These are phyloP conservation scores for Aspergillus fumigatus DNA, from an alignment of 2,329 filamentous ascomycete genomes.

Conservation along the genomic window DNA sequence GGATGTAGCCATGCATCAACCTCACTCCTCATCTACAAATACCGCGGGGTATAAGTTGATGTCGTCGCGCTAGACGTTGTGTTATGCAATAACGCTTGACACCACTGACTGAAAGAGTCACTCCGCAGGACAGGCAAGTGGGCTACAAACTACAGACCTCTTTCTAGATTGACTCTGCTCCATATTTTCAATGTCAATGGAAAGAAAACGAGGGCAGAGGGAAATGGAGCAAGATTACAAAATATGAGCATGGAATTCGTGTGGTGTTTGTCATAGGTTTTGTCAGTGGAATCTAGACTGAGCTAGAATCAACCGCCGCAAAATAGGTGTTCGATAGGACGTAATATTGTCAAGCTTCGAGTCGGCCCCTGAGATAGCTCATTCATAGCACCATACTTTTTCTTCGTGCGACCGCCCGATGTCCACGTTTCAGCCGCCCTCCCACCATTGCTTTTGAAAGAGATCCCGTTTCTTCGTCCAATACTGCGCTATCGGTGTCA, in stretches of 20 bases:
- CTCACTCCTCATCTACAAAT: neutral
- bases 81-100: neutral
- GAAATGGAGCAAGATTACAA: constrained; percentile 1
- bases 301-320: neutral
- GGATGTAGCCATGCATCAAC: neutral
- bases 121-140: neutral
- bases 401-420: constrained; percentile 31
- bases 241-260: neutral
- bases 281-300: neutral
- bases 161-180: neutral
- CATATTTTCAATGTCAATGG: neutral
- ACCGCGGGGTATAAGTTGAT: neutral
- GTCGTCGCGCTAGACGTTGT: neutral
- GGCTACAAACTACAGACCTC: neutral
- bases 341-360: neutral
- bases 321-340: neutral
- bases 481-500: constrained; percentile 2
- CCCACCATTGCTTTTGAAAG: constrained; percentile 6
- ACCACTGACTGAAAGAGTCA: neutral
- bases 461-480: neutral
- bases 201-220: neutral
- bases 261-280: neutral
- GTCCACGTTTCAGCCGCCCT: constrained; percentile 21
- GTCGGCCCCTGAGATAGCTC: neutral
- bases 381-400: constrained; percentile 39